Evolutionary conservation across 2,329 filamentous ascomycete species (phyloP), one percentile per base, ranked within the genome.

Genomic region (Aplosporella prunicola): DNA sequence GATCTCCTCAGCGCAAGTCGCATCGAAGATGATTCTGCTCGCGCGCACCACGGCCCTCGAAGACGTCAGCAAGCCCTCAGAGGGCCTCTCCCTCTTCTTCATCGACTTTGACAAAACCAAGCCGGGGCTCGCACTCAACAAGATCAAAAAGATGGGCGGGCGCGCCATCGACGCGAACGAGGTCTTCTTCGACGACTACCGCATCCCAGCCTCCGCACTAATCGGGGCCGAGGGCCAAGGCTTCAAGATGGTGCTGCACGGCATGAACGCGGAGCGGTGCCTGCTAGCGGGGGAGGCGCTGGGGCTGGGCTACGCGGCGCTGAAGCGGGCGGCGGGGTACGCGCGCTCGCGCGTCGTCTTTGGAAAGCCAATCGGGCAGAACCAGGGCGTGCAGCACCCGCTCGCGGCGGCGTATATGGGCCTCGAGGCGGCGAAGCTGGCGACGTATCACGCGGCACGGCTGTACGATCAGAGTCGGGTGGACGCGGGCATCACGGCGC

Each of bases 1-100:
- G 85, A 93, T 91, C 38, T 84, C 83, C 0, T 88, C 77, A 36
- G 85, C 85, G 0, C 83, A 93, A 54, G 80, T 89, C 1, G 84
- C 85, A 0, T 70, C 71, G 4, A 84, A 85, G 50, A 93, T 93
- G 84, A 78, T 93, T 4, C 68, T 93, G 0, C 70, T 93, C 0
- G 83, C 83, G 0, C 74, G 85, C 1, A 93, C 84, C 0, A 84
- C 77, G 0, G 72, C 80, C 0, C 47, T 80, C 0, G 78, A 84
- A 34, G 67, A 83, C 42, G 75, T 78, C 0, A 64, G 66, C 42
- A 86, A 80, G 51, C 73, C 79, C 0, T 82, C 74, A n/a, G 76
- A 88, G 53, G 83, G 80, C 0, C 66, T 93, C 0, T 86, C 80
- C 0, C 64, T 93, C 20, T 89, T 93, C 57, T 91, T 80, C 51